Base-by-base conservation (phyloP, 306 rosid species). In the Cucurbita moschata region DNA sequence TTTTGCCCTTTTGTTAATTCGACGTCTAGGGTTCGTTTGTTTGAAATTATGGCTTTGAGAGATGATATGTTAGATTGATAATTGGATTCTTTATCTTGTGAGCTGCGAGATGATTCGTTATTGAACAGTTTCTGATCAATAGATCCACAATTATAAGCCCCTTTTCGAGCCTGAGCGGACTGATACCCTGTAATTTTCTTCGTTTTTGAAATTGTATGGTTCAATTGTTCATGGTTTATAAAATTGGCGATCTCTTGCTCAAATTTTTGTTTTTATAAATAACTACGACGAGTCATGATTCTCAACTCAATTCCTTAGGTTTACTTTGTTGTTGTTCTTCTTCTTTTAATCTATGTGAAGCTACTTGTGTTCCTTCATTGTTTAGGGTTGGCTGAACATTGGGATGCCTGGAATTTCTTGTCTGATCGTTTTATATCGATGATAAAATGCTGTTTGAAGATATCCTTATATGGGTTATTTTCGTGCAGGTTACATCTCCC, bases 401-500 rank as follows among this genome's bases (percentile, higher is more conserved):
- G 3, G 73, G 18, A 19, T 67, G 30, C 44, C 74, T 30, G 58
- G 21, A 44, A 69, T 69, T 58, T 46, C 40, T 12, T 46, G 56
- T 18, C 0, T 19, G 40, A 14, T 4, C 15, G 15, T 26, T 30
- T 10, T 14, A 47, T 68, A 13, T 68, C 2, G 14, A 50, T 50
- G 4, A 26, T 70, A 4, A 15, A 30, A 18, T 4, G 55, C 59
- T 39, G 59, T 73, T 59, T 50, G 59, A 50, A 79, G 61, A 57
- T 73, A 67, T 75, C 6, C 83, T 84, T 77, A 82, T 35, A 13
- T 67, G 76, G 23, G 5, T 76, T 76, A 54, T 77, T n/a, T 78
- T 58, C 1, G 11, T 47, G 73, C 80, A 95, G 99, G 97, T 88
- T 75, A 86, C 95, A 69, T 84, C 99, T 72, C 95, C 96, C 11